Conservation (phyloP, 2,329 filamentous ascomycete species). For the Domatiomyces globalis region DNA sequence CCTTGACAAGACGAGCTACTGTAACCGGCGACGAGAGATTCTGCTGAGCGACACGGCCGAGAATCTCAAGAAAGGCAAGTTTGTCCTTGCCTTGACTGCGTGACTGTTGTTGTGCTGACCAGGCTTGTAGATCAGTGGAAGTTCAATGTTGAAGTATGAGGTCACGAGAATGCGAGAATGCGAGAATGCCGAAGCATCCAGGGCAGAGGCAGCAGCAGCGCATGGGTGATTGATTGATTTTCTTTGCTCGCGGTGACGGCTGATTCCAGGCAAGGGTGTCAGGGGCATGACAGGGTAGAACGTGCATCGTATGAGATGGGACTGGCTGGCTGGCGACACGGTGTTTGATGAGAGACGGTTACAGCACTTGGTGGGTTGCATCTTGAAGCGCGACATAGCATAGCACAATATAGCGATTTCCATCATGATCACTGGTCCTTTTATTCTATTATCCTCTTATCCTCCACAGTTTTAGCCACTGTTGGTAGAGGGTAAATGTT, state of each 20-base stretch:
- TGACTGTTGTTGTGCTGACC: not conserved
- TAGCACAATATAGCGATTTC: not conserved
- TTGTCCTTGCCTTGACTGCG: not conserved
- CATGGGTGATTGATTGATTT: too few species aligned
- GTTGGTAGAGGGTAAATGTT: too few species aligned
- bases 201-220: too few species aligned
- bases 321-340: too few species aligned
- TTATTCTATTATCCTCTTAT: too few species aligned
- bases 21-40: conserved; percentile 81
- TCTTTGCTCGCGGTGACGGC: not conserved
- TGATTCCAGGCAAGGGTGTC: not conserved
- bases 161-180: not conserved
- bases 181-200: too few species aligned
- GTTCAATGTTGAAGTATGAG: conserved; percentile 25
- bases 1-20: conserved; percentile 96
- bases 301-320: not conserved
- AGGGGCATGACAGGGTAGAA: not conserved
- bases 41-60: conserved; percentile 84
- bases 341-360: not conserved
- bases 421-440: not conserved
- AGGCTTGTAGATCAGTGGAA: conserved; percentile 28
- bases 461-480: too few species aligned
- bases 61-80: conserved; percentile 72
- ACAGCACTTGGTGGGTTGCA: not conserved
- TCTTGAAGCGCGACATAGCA: not conserved